Conservation (phyloP, 148 eudicot species). For the Rhododendron ovatum region DNA sequence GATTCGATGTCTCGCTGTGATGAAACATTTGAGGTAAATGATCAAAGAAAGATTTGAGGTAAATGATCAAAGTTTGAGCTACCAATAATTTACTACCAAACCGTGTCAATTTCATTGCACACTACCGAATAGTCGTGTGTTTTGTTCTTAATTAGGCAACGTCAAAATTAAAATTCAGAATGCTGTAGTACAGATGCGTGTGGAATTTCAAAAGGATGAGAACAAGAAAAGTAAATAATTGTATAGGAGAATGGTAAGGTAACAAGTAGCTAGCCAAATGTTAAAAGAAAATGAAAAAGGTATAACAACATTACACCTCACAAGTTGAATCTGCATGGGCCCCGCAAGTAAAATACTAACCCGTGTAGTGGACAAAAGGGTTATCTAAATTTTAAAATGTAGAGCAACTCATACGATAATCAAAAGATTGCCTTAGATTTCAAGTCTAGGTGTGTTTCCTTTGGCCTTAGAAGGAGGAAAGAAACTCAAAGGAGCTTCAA, state of each 20-base stretch:
- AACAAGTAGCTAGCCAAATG: too few relatives aligned
- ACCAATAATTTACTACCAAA: background rate
- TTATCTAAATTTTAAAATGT: background rate
- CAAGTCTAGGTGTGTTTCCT: background rate
- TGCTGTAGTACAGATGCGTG: too few relatives aligned
- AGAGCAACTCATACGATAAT: background rate
- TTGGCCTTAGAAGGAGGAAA: background rate
- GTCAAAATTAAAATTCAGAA: too few relatives aligned
- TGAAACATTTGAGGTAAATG: too few relatives aligned
- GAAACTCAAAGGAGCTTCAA: conserved; percentile 11
- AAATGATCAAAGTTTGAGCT: background rate
- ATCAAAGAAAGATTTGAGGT: too few relatives aligned
- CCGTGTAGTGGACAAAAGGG: background rate
- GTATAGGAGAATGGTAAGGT: too few relatives aligned
- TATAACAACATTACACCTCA: background rate
- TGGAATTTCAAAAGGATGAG: too few relatives aligned
- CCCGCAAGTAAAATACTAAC: background rate
- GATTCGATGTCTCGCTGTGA: background rate
- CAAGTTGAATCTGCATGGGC: too few relatives aligned
- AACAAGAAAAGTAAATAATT: too few relatives aligned
- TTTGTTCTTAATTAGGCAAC: too few relatives aligned
- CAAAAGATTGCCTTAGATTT: background rate
- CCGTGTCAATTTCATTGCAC: background rate
- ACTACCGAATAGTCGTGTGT: background rate
- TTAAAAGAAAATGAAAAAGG: too few relatives aligned